Base-by-base conservation (phyloP, 139 green algal species). In the Protoeuglena noctilucae region DNA sequence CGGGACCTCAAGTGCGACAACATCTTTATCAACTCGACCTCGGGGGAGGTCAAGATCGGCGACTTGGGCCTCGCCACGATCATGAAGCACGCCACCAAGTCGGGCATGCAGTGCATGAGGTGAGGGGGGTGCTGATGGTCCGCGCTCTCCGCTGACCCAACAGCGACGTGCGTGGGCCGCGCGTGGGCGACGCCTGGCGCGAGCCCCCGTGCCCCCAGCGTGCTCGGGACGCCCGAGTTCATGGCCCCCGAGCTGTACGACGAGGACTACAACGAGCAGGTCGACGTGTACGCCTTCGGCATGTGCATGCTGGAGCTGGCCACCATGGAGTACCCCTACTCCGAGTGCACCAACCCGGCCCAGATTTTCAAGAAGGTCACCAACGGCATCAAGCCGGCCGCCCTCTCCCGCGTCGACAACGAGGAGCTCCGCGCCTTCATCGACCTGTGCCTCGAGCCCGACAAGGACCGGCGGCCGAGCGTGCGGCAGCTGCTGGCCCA, bases 241-340 rank as follows among this genome's bases (percentile, higher is more conserved):
- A 98, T 98, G 89, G 90, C 90, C 4, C 90, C 83, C 12, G 92
- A 99, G 79, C 81, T 98, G 62, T 99, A 97, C 43, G 88, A 98
- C 54, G 92, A 99, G 72, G 80, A 96, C 52, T 99, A 99, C 53
- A 80, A 96, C 54, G 91, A 97, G 69, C 84, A 91, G 34, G 91
- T 96, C 28, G 91, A 97, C 62, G 89, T 96, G n/a, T 86, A 87
- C 66, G 69, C 76, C 24, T 93, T 94, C 65, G 88, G 89, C 48
- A 97, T 98, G 90, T 95, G 85, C 66, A 64, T 99, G 62, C 78
- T 99, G 70, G 91, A 99, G 74, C 78, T 99, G 55, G 80, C 87
- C 5, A 98, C 92, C 2, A 79, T 95, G 70, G 79, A 97, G 74
- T 98, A 95, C 60, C 92, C 92, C 9, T 99, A 98, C 65, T 65